These are phyloP conservation scores for Basidiobolus meristosporus DNA, from an alignment of 371 early-diverging fungal genomes.

Conservation along the genomic window DNA sequence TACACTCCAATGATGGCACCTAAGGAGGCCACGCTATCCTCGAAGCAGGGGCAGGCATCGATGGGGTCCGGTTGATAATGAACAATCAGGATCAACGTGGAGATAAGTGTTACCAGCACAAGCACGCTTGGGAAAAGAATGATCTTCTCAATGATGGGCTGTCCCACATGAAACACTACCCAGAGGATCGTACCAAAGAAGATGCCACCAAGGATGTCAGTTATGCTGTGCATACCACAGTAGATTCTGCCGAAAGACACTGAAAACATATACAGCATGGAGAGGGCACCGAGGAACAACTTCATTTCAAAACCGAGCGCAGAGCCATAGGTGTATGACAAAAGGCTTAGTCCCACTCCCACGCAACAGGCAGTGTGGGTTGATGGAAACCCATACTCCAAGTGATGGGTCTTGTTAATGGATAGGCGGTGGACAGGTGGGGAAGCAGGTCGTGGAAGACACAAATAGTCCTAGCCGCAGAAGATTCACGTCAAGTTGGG, in stretches of 20 bases:
- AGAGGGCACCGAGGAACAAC: conserved; percentile 14
- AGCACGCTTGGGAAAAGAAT: background rate
- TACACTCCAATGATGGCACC: background rate
- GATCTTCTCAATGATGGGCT: background rate
- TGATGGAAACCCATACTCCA: conserved; percentile 70
- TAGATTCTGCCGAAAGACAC: conserved; percentile 46
- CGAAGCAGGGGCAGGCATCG: conserved; percentile 62
- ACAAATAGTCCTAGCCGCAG: conserved; percentile 53
- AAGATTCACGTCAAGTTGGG: too few relatives aligned
- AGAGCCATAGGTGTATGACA: conserved; percentile 16
- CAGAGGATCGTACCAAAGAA: conserved; percentile 30
- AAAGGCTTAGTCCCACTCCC: conserved; percentile 39
- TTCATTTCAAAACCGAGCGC: conserved; percentile 11
- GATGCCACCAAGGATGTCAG: conserved; percentile 51
- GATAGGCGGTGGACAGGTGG: conserved; percentile 48
- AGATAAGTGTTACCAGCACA: conserved; percentile 8
- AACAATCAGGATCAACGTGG: conserved; percentile 15
- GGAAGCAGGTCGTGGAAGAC: conserved; percentile 51
- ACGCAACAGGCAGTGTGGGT: conserved; percentile 63
- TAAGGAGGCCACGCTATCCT: conserved; percentile 23
- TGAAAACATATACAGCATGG: conserved; percentile 31
- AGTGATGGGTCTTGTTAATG: conserved; percentile 29
- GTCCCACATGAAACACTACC: conserved; percentile 11
- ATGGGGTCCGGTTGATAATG: conserved; percentile 51
- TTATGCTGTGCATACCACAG: conserved; percentile 63